Percentiles rank a stretch among this genome's conserved stretches.
phyloP scores from a whole-genome alignment of 1,284 basidiomycete species.

The Cystobasidiaceae sp. region DNA sequence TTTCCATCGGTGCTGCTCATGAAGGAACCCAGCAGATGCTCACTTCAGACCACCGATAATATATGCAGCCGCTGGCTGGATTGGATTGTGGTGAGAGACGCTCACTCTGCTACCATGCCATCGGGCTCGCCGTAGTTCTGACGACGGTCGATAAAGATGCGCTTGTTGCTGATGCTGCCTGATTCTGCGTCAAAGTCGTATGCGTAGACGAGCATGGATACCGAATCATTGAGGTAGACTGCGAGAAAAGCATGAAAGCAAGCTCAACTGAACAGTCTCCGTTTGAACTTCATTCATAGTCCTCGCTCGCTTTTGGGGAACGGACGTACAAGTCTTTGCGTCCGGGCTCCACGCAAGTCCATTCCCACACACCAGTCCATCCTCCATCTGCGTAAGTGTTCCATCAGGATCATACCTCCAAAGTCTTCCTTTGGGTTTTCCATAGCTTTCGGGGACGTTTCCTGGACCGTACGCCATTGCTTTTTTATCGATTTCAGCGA shows the following conservation, averaged over 20 bases:
- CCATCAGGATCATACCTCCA: conserved; percentile 25
- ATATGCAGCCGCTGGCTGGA: neutral
- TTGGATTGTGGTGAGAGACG: neutral
- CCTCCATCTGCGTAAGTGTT: conserved; percentile 12
- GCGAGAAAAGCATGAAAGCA: too few relatives aligned
- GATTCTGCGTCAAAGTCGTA: conserved; percentile 25
- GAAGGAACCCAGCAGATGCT: too few relatives aligned
- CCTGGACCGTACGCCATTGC: conserved; percentile 2
- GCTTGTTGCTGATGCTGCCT: conserved; percentile 20
- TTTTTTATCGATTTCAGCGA: conserved; percentile 25
- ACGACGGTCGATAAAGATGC: conserved; percentile 14
- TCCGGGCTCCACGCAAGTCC: conserved; percentile 16
- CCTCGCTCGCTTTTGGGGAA: neutral
- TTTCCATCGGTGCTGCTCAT: conserved; percentile 20
- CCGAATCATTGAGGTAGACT: conserved; percentile 26
- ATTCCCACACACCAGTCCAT: conserved; percentile 18
- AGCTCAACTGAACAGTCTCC: neutral
- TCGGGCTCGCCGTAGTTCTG: conserved; percentile 23
- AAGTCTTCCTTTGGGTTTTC: conserved; percentile 16
- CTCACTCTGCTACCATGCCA: conserved; percentile 24
- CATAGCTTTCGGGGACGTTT: neutral
- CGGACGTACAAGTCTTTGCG: conserved; percentile 11
- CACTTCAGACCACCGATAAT: too few relatives aligned
- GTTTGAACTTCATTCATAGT: neutral
- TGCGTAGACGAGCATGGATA: conserved; percentile 11